Percentiles rank a stretch among this genome's conserved stretches.
Evolutionary conservation across 352 stramenopile genomes (phyloP).

Genomic region (Phytophthora hybrid): DNA sequence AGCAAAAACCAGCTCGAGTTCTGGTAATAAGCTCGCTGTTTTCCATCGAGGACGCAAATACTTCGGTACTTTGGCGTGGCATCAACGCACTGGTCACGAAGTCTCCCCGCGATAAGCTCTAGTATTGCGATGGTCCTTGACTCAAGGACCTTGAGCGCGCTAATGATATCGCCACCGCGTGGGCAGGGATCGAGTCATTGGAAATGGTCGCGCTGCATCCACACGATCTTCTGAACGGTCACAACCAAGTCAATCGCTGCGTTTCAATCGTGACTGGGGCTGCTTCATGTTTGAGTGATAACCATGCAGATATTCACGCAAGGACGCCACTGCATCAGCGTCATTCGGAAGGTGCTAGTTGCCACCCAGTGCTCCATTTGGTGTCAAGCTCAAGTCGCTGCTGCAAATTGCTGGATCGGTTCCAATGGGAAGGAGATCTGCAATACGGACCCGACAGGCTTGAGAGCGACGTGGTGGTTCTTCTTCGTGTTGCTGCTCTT

Average conservation of each 20-base stretch:
- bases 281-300: constrained; percentile 3
- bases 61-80: neutral
- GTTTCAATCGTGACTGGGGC: neutral
- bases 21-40: too few species aligned
- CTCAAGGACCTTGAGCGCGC: too few species aligned
- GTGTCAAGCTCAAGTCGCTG: constrained; percentile 18
- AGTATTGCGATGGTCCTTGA: neutral
- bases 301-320: constrained; percentile 12
- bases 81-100: too few species aligned
- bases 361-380: constrained; percentile 13
- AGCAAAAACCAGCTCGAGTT: too few species aligned
- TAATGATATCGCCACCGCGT: neutral
- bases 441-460: constrained; percentile 50
- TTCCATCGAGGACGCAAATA: neutral
- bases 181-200: neutral
- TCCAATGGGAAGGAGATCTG: constrained; percentile 69
- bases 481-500: constrained; percentile 70
- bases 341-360: constrained; percentile 4
- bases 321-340: neutral
- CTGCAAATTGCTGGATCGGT: constrained; percentile 67
- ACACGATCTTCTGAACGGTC: constrained; percentile 28
- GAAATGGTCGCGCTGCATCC: neutral
- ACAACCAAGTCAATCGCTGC: neutral
- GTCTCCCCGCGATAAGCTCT: neutral
- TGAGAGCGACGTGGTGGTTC: constrained; percentile 71